Conservation (phyloP, 2,329 filamentous ascomycete species). For the Alternaria solani region DNA sequence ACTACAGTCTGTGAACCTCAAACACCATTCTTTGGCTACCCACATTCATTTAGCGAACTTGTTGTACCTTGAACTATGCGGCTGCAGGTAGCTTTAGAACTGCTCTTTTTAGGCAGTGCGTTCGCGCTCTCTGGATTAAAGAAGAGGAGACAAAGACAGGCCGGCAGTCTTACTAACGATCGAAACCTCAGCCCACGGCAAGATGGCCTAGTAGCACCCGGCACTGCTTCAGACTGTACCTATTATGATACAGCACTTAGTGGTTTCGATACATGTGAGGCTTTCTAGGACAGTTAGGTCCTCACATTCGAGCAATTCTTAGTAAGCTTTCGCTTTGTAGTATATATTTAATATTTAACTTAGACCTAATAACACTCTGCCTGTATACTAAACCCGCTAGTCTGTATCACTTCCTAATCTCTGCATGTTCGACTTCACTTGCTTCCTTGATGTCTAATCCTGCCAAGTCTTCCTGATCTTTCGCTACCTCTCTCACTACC, state of each 20-base stretch:
- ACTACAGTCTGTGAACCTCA: no score
- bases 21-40: background rate
- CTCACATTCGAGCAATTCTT: slow-evolving; percentile 19
- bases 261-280: slow-evolving; percentile 15
- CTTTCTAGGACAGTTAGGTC: slow-evolving; percentile 14
- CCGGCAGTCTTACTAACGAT: background rate
- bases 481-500: slow-evolving; percentile 20
- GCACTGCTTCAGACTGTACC: slow-evolving; percentile 23
- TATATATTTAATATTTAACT: no score
- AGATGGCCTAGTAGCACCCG: slow-evolving; percentile 16
- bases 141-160: background rate
- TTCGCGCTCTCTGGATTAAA: background rate
- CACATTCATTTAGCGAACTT: background rate
- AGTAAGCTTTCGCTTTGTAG: no score
- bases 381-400: background rate
- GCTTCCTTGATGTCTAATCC: slow-evolving; percentile 31
- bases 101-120: background rate
- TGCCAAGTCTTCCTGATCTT: slow-evolving; percentile 39
- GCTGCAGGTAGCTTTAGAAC: background rate
- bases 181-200: slow-evolving; percentile 11
- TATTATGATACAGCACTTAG: slow-evolving; percentile 15
- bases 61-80: background rate
- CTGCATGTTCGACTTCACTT: slow-evolving; percentile 33
- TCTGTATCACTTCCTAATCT: slow-evolving; percentile 22
- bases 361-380: no score